Percentiles rank a stretch among this genome's conserved stretches.
These are phyloP conservation scores for Prototheca cutis DNA, from an alignment of 163 green algal genomes.

Conservation along the genomic window DNA sequence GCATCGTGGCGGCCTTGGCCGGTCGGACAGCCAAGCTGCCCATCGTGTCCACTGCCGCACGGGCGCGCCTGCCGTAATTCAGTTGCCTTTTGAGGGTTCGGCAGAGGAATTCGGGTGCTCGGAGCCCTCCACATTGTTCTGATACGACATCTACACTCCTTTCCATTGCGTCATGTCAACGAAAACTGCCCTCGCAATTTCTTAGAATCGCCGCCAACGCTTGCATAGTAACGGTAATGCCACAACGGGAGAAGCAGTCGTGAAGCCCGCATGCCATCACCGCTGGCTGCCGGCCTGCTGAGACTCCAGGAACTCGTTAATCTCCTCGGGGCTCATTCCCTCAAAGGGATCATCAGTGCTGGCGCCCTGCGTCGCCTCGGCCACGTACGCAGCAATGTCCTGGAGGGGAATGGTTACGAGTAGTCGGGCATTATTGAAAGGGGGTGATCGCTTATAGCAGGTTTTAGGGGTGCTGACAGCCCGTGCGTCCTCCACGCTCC, in stretches of 20 bases:
- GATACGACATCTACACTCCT: no score
- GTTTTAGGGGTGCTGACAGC: neutral
- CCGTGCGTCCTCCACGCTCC: neutral
- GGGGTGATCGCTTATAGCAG: neutral
- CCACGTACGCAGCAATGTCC: conserved; percentile 44
- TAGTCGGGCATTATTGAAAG: no score
- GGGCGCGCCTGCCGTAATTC: neutral
- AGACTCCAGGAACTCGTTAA: conserved; percentile 38
- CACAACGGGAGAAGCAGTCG: no score
- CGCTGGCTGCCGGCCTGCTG: no score
- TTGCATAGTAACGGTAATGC: no score
- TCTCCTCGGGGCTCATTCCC: conserved; percentile 52
- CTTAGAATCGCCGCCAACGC: no score
- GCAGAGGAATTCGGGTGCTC: no score
- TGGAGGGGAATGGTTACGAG: conserved; percentile 4
- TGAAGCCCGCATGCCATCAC: no score
- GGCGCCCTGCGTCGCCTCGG: conserved; percentile 20
- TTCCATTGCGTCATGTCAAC: no score
- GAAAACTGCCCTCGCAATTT: no score
- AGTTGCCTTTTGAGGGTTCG: no score
- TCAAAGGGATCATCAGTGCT: conserved; percentile 43
- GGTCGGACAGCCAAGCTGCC: neutral
- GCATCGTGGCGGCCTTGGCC: neutral
- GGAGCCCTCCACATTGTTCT: no score
- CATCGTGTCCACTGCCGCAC: neutral